Evolutionary conservation across 2,329 filamentous ascomycete genomes (phyloP).

Genomic region (Colletotrichum chlorophyti): DNA sequence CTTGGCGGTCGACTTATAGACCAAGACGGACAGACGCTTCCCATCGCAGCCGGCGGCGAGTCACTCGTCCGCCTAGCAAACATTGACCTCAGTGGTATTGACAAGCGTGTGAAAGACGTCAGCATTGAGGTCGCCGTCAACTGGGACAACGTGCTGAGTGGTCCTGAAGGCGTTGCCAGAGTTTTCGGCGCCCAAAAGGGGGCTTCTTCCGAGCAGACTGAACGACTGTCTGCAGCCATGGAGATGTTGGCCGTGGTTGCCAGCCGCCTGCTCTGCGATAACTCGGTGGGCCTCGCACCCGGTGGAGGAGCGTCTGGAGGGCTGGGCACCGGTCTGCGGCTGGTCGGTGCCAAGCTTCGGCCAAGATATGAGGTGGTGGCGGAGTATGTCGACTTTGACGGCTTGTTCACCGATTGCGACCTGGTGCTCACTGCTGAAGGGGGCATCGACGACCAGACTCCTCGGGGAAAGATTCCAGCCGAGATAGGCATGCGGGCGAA

Average conservation of each 20-base stretch:
- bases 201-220: slow-evolving; percentile 49
- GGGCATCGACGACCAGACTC: slow-evolving; percentile 57
- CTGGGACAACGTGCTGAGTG: slow-evolving; percentile 58
- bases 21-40: slow-evolving; percentile 42
- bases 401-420: slow-evolving; percentile 53
- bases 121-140: slow-evolving; percentile 58
- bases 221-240: slow-evolving; percentile 49
- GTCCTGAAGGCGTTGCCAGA: slow-evolving; percentile 53
- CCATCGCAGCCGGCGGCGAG: slow-evolving; percentile 47
- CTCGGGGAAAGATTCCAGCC: slow-evolving; percentile 58
- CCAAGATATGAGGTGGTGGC: slow-evolving; percentile 57
- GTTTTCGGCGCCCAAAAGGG: slow-evolving; percentile 61
- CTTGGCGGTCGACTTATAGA: slow-evolving; percentile 54
- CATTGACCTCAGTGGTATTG: slow-evolving; percentile 47
- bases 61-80: slow-evolving; percentile 43
- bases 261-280: slow-evolving; percentile 39
- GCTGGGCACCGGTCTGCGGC: slow-evolving; percentile 55
- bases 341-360: slow-evolving; percentile 52
- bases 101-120: slow-evolving; percentile 44
- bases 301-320: slow-evolving; percentile 60
- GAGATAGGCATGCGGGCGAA: slow-evolving; percentile 57
- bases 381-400: slow-evolving; percentile 55
- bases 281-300: slow-evolving; percentile 43
- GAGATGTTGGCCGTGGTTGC: slow-evolving; percentile 47
- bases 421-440: slow-evolving; percentile 61